phyloP scores from a whole-genome alignment of 257 asterid species.

The Solanum lignicaule region DNA sequence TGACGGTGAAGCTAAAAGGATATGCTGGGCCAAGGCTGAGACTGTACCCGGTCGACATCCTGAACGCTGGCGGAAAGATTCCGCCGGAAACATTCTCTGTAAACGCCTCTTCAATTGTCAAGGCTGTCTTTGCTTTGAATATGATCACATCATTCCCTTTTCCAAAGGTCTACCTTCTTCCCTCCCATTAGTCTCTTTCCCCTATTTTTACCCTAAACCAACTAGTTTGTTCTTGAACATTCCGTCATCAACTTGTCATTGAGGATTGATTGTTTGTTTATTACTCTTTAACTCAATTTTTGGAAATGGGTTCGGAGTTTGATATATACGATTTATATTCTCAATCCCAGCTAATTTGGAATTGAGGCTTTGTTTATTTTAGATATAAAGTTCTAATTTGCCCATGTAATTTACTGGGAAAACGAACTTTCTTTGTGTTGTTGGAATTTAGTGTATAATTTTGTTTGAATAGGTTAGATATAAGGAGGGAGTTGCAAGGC shows the following conservation, averaged over 20 bases:
- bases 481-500: neutral
- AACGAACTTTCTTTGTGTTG: neutral
- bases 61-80: constrained; percentile 96
- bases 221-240: neutral
- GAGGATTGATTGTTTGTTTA: neutral
- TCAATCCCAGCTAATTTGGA: neutral
- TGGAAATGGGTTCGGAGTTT: neutral
- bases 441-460: neutral
- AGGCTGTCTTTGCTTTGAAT: constrained; percentile 96
- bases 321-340: neutral
- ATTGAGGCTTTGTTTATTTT: neutral
- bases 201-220: neutral
- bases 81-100: constrained; percentile 92
- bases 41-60: constrained; percentile 91
- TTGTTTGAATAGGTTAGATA: neutral
- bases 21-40: constrained; percentile 76
- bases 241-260: too few species aligned
- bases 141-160: constrained; percentile 79
- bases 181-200: neutral
- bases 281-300: neutral
- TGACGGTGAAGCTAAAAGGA: constrained; percentile 53
- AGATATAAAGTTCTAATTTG: neutral
- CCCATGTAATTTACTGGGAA: neutral
- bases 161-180: constrained; percentile 53
- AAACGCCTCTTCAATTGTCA: constrained; percentile 79